Evolutionary conservation across 2,329 filamentous ascomycete genomes (phyloP).

Genomic region (Septoria petroselini): DNA sequence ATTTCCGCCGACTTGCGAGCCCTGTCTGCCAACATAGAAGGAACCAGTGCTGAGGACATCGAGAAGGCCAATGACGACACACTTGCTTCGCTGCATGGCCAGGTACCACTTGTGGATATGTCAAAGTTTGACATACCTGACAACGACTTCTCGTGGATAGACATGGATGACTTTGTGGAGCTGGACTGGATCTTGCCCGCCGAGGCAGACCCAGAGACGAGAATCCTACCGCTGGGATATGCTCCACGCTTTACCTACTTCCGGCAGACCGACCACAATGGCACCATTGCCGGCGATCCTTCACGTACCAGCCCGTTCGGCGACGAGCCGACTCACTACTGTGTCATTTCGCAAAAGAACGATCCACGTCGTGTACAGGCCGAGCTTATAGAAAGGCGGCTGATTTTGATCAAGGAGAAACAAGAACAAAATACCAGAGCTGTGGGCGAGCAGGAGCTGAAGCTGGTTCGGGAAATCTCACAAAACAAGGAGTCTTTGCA

Average conservation of each 20-base stretch:
- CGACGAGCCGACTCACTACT: constrained; percentile 87
- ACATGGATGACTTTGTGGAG: constrained; percentile 99
- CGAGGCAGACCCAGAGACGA: constrained; percentile 85
- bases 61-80: constrained; percentile 63
- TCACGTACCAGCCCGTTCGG: constrained; percentile 86
- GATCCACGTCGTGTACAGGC: constrained; percentile 87
- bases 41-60: constrained; percentile 73
- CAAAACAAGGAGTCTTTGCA: constrained; percentile 43
- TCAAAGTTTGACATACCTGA: constrained; percentile 94
- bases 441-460: constrained; percentile 71
- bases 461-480: constrained; percentile 54
- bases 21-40: constrained; percentile 83
- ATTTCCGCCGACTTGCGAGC: constrained; percentile 88
- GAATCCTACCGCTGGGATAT: constrained; percentile 87
- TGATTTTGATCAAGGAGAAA: constrained; percentile 75
- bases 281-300: constrained; percentile 73
- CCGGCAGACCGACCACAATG: constrained; percentile 88
- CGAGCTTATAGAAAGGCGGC: constrained; percentile 75
- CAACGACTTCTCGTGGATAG: constrained; percentile 92
- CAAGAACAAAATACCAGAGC: constrained; percentile 69
- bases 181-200: constrained; percentile 92
- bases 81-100: constrained; percentile 55
- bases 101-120: constrained; percentile 56
- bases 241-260: constrained; percentile 97
- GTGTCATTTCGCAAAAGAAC: constrained; percentile 73